phyloP scores from a whole-genome alignment of 768 basidiomycete genomes.

The Kwoniella pini region DNA sequence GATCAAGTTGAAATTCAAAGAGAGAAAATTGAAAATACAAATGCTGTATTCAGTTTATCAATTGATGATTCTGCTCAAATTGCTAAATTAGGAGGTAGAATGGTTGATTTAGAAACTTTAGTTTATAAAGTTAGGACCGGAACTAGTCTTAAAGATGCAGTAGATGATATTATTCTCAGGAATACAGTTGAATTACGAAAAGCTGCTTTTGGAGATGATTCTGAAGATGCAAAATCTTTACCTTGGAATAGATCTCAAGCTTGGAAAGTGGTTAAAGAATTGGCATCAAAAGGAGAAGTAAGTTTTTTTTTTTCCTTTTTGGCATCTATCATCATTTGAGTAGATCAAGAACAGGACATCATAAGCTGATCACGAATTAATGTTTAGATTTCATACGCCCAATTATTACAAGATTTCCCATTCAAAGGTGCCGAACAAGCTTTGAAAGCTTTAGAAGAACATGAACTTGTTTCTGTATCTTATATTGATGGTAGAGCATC shows the following conservation, averaged over 20 bases:
- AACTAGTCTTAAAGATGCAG: constrained; percentile 70
- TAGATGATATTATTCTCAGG: constrained; percentile 82
- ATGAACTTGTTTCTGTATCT: constrained; percentile 74
- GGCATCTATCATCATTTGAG: constrained; percentile 6
- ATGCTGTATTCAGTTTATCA: constrained; percentile 58
- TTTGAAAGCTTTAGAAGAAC: constrained; percentile 80
- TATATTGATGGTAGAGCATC: constrained; percentile 81
- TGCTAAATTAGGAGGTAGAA: constrained; percentile 80
- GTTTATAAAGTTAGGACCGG: constrained; percentile 82
- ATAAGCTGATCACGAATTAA: too few species aligned
- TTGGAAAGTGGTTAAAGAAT: constrained; percentile 74
- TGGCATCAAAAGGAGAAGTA: constrained; percentile 65
- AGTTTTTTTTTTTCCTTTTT: constrained; percentile 13
- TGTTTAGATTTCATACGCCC: constrained; percentile 84
- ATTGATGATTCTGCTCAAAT: constrained; percentile 64
- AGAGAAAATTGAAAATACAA: background rate
- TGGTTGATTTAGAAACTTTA: constrained; percentile 62
- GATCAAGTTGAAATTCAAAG: background rate
- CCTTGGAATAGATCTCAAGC: constrained; percentile 85
- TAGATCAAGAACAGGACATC: too few species aligned
- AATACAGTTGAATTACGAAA: constrained; percentile 82
- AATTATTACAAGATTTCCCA: constrained; percentile 75
- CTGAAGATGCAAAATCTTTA: constrained; percentile 78
- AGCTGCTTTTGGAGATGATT: constrained; percentile 88
- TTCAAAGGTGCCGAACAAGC: constrained; percentile 89